Conservation (phyloP, 164 flowering plant genomes). For the Paratinospora sagittata region DNA sequence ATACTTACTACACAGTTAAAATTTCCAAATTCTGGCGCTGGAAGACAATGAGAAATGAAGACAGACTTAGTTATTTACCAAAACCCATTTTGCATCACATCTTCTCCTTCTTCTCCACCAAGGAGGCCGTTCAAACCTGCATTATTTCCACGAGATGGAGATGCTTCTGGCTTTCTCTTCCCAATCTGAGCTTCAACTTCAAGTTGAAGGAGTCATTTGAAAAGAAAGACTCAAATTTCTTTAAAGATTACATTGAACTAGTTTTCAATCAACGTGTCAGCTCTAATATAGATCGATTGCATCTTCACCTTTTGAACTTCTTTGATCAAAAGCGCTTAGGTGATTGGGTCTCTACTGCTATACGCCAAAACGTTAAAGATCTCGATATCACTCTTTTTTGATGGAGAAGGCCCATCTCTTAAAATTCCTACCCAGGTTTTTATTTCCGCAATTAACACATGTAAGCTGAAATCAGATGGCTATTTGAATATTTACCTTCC, state of each 20-base stretch:
- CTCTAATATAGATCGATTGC: not conserved
- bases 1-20: too few relatives aligned
- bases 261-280: not conserved
- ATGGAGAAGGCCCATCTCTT: not conserved
- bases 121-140: not conserved
- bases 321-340: too few relatives aligned
- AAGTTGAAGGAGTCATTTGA: not conserved
- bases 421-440: not conserved
- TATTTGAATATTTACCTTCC: not conserved
- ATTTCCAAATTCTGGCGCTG: too few relatives aligned
- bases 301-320: not conserved
- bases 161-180: slow-evolving; percentile 4
- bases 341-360: too few relatives aligned
- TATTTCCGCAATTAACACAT: not conserved
- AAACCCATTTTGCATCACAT: not conserved
- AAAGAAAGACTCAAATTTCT: too few relatives aligned
- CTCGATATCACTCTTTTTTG: not conserved
- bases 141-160: slow-evolving; percentile 6
- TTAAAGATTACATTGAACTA: not conserved
- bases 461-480: not conserved
- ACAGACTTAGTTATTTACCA: not conserved
- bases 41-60: not conserved
- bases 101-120: slow-evolving; percentile 2
- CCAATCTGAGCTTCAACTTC: not conserved
- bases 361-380: not conserved